Conservation (phyloP, 164 flowering plant species). For the Dillenia suffruticosa region DNA sequence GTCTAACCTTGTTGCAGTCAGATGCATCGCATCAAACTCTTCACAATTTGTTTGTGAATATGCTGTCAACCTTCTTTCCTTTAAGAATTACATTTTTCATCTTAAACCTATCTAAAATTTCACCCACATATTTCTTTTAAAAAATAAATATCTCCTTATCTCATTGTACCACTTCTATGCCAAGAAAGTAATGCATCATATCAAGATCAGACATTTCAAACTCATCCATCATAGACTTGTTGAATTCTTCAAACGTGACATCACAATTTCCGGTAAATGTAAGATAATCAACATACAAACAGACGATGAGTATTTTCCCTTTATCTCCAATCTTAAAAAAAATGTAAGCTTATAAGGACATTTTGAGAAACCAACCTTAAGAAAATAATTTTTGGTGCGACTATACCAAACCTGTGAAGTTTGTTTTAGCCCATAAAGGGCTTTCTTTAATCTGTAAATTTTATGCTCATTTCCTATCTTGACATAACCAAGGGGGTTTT, state of each 20-base stretch:
- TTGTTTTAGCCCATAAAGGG: too few species aligned
- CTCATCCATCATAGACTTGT: conserved; percentile 4
- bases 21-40: too few species aligned
- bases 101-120: conserved; percentile 4
- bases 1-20: background rate
- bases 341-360: background rate
- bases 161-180: conserved; percentile 2
- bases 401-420: background rate
- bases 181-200: conserved; percentile 3
- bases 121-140: conserved; percentile 2
- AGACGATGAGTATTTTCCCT: conserved; percentile 1
- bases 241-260: conserved; percentile 3
- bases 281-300: background rate
- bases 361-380: background rate
- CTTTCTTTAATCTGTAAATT: conserved; percentile 5
- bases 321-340: conserved; percentile 5
- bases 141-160: conserved; percentile 1
- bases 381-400: conserved; percentile 2
- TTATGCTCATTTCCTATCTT: conserved; percentile 2
- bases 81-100: conserved; percentile 3
- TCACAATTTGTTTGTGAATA: background rate
- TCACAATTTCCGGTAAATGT: conserved; percentile 6
- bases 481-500: conserved; percentile 6
- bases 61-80: conserved; percentile 5
- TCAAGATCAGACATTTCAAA: conserved; percentile 3